Conservation (phyloP, 2,329 filamentous ascomycete species). For the Fusarium drepaniforme region DNA sequence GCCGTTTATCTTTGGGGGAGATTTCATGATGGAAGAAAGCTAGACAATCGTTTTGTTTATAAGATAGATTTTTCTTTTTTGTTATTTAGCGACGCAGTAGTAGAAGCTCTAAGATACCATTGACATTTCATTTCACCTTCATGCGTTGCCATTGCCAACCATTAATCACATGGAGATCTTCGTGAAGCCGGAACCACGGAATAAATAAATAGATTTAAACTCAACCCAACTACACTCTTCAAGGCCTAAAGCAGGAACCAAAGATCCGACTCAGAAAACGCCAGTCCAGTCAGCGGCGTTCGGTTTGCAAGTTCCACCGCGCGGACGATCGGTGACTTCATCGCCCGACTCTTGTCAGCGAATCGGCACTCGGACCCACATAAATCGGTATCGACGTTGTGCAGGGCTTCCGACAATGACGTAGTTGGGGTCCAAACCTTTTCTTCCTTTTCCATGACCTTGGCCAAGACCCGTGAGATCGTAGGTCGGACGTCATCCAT, state of each 20-base stretch:
- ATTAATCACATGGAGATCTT: neutral
- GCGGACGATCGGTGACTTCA: slow-evolving; percentile 37
- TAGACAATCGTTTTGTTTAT: neutral
- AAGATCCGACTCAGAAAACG: neutral
- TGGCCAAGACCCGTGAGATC: slow-evolving; percentile 13
- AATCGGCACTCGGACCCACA: neutral
- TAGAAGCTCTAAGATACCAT: neutral
- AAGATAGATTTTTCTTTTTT: neutral
- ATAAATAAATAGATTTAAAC: slow-evolving; percentile 15
- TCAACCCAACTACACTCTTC: neutral
- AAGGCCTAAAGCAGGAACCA: slow-evolving; percentile 1
- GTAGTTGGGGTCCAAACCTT: slow-evolving; percentile 22
- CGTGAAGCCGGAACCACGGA: neutral
- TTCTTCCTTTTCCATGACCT: slow-evolving; percentile 9
- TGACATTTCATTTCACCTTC: neutral
- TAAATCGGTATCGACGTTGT: neutral
- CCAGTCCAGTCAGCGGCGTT: slow-evolving; percentile 1
- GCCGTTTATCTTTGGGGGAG: neutral
- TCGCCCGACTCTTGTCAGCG: neutral
- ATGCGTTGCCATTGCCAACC: neutral
- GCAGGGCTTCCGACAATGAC: slow-evolving; percentile 22
- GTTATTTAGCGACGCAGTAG: neutral
- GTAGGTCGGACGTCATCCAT: slow-evolving; percentile 28
- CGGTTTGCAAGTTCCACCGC: neutral
- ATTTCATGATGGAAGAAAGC: neutral